Evolutionary conservation across 2,329 filamentous ascomycete genomes (phyloP).

Genomic region (Fusarium mundagurra): DNA sequence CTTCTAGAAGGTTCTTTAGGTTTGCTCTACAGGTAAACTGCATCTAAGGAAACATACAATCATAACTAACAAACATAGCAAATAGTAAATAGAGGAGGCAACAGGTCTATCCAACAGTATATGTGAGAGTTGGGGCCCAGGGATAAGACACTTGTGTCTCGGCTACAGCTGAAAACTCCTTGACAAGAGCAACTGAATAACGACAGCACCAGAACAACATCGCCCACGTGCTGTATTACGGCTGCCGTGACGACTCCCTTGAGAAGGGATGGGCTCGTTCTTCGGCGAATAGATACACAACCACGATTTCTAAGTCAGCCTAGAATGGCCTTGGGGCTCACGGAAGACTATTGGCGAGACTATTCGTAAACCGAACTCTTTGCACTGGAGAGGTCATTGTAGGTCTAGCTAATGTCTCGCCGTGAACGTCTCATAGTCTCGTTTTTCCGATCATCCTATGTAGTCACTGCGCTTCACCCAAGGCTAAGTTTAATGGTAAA

Average conservation of each 20-base stretch:
- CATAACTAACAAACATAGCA: neutral
- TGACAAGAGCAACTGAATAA: neutral
- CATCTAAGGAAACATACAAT: neutral
- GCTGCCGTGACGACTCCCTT: slow-evolving; percentile 19
- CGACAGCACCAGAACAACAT: neutral
- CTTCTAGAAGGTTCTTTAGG: neutral
- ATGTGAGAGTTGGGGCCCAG: neutral
- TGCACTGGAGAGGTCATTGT: neutral
- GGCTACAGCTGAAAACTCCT: neutral
- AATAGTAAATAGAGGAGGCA: neutral
- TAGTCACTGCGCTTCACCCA: neutral
- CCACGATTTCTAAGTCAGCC: neutral
- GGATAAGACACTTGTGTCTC: slow-evolving; percentile 2
- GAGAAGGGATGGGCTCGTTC: neutral
- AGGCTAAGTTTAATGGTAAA: neutral
- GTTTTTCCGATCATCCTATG: neutral
- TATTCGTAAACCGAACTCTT: neutral
- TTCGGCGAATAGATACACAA: neutral
- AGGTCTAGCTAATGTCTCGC: neutral
- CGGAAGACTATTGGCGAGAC: neutral
- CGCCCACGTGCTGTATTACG: neutral
- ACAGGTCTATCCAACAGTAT: neutral
- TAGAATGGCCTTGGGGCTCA: neutral
- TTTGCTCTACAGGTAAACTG: neutral
- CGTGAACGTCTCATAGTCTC: too few relatives aligned